These are phyloP conservation scores for Lentinula lateritia DNA, from an alignment of 768 basidiomycete genomes.

Conservation along the genomic window DNA sequence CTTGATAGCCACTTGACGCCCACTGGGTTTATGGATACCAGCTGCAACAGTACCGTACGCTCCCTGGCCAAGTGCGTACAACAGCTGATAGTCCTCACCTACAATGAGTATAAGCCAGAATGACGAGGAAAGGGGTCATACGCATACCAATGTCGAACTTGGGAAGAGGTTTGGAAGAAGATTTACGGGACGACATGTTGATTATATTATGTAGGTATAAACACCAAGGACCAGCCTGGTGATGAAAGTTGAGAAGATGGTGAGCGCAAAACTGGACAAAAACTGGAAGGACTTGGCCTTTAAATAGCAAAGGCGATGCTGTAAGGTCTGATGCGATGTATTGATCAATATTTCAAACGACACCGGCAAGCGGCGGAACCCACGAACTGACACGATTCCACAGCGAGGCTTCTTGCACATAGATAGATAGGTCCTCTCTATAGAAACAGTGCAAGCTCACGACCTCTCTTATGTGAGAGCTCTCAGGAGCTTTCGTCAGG, in stretches of 20 bases:
- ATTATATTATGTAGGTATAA: conserved; percentile 11
- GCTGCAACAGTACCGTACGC: conserved; percentile 90
- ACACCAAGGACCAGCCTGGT: conserved; percentile 43
- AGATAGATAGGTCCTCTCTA: too few relatives aligned
- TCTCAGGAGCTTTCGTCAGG: too few relatives aligned
- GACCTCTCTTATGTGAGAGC: too few relatives aligned
- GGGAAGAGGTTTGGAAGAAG: conserved; percentile 56
- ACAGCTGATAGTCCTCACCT: conserved; percentile 72
- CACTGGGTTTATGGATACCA: conserved; percentile 77
- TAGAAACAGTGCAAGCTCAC: too few relatives aligned
- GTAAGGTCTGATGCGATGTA: not conserved
- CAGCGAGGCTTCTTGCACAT: too few relatives aligned
- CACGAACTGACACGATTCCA: too few relatives aligned
- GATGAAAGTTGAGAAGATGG: not conserved
- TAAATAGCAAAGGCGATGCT: not conserved
- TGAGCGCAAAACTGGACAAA: conserved; percentile 1
- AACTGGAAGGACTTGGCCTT: not conserved
- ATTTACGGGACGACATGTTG: conserved; percentile 51
- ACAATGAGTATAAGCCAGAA: conserved; percentile 5
- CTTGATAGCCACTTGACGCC: conserved; percentile 90
- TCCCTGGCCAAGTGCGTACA: conserved; percentile 77
- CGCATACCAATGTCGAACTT: conserved; percentile 65
- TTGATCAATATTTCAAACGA: not conserved
- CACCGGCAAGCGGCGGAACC: not conserved
- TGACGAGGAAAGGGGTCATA: not conserved